Percentiles rank a stretch among this genome's conserved stretches.
phyloP scores from a whole-genome alignment of 2,329 filamentous ascomycete species.

The Calonectria naviculata region DNA sequence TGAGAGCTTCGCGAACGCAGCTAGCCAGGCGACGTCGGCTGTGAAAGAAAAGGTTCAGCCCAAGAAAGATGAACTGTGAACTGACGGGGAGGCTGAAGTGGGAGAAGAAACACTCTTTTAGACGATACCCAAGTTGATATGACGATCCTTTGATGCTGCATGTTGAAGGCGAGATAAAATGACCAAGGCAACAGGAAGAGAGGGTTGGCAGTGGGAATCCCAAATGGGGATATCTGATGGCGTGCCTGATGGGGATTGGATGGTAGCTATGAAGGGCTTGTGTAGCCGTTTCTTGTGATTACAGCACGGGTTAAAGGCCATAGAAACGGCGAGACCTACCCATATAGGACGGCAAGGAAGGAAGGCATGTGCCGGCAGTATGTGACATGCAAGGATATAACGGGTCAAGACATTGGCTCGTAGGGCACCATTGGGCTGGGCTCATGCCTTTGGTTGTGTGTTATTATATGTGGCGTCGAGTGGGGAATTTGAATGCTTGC shows the following conservation, averaged over 20 bases:
- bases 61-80: constrained; percentile 55
- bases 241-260: constrained; percentile 36
- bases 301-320: constrained; percentile 21
- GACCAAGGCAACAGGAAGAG: neutral
- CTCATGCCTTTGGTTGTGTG: constrained; percentile 19
- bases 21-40: constrained; percentile 54
- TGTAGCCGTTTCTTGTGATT: constrained; percentile 30
- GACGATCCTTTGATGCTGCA: constrained; percentile 39
- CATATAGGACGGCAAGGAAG: constrained; percentile 1
- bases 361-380: neutral
- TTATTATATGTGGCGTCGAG: constrained; percentile 21
- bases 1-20: constrained; percentile 53
- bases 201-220: constrained; percentile 20
- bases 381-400: constrained; percentile 1
- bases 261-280: constrained; percentile 31
- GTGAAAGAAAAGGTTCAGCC: constrained; percentile 52
- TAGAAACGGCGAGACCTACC: constrained; percentile 13
- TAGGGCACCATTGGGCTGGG: constrained; percentile 15
- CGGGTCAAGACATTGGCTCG: neutral
- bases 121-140: constrained; percentile 43
- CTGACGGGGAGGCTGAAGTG: neutral
- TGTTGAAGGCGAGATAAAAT: constrained; percentile 5
- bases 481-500: constrained; percentile 5
- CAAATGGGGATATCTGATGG: constrained; percentile 21
- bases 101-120: constrained; percentile 34